Evolutionary conservation across 345 rosid genomes (phyloP), one percentile per base, ranked within the genome.

Genomic region (Carallia brachiata): DNA sequence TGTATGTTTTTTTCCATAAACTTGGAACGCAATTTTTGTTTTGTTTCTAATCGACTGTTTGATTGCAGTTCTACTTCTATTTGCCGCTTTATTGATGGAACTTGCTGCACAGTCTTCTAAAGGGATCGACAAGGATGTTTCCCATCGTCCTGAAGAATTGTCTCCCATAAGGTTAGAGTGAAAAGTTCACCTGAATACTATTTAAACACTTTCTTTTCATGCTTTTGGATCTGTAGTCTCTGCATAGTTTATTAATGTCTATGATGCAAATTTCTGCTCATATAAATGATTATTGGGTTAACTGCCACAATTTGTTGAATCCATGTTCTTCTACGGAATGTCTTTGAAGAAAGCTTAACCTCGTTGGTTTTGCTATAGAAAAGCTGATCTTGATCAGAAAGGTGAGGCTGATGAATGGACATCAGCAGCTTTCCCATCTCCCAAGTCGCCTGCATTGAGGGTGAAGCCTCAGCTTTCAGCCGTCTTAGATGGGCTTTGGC

Each of bases 11-110:
- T 36, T 30, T 77, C 62, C 68, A 68, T 40, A 23, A 28, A 37
- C 61, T 47, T 75, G 60, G 28, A 52, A 17, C 44, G 17, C 39
- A 52, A 28, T 36, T 69, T 77, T 62, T 67, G 44, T 57, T 68
- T 66, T 56, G 31, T 34, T 63, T 77, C 62, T 60, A 74, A 4
- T 36, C 52, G 62, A 47, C 72, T 65, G 61, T 67, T 73, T 70
- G 52, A 48, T 56, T 77, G 74, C 87, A 91, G 97, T 78, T 83
- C 75, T 93, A 32, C 92, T 93, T 79, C 76, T 93, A 31, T 79
- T 93, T 85, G 90, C 98, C 77, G 92, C 97, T 68, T 40, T 91
- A 50, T 79, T 93, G 70, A 83, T 93, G 98, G 97, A 91, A 75
- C 82, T 93, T 73, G 98, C 98, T 72, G 94, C 98, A 52, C 96